Base-by-base conservation (phyloP, 805 yeast species). In the Saccharomycopsis guyanensis region DNA sequence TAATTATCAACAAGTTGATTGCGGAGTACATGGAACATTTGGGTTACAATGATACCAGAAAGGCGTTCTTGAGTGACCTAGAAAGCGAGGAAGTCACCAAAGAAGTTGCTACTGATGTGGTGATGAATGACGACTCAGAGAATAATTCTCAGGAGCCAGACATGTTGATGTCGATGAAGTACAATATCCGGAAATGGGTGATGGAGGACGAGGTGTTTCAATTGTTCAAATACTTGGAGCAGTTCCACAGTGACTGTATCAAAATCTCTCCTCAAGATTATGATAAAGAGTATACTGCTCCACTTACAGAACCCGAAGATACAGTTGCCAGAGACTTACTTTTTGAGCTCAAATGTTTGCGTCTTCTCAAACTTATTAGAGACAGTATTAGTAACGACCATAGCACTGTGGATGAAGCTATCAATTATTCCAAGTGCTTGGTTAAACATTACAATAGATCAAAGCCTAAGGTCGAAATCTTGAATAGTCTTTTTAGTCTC, bases 11-110 rank as follows among this genome's bases (percentile, higher is more conserved):
- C 32, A 54, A 60, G 19, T 60, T 72, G 35, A 66, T 73, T 3
- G 52, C 65, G n/a, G 61, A 69, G 12, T 80, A 79, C 57, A 69
- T 82, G 33, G 66, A 70, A n/a, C 76, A 78, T 55, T 70, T 71
- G 45, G 87, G 87, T 2, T 73, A 70, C 54, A 66, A 68, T 25
- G 76, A 76, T 46, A 72, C 78, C 2, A 73, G 77, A 2, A 66
- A 66, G 47, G 73, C 78, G 0, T 74, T 82, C 48, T 61, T 68
- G 19, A 59, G 64, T 32, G 86, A 80, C 52, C 54, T 73, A 25
- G 52, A 55, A 7, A 52, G 57, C 16, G 70, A 69, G 40, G 56
- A 51, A 20, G 40, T 12, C 7, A 34, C 18, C 13, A 8, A 8
- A 12, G 15, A 18, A 16, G 19, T 12, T 13, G 32, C 8, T 16